phyloP scores from a whole-genome alignment of 2,329 filamentous ascomycete genomes.

The Talaromyces sp. region DNA sequence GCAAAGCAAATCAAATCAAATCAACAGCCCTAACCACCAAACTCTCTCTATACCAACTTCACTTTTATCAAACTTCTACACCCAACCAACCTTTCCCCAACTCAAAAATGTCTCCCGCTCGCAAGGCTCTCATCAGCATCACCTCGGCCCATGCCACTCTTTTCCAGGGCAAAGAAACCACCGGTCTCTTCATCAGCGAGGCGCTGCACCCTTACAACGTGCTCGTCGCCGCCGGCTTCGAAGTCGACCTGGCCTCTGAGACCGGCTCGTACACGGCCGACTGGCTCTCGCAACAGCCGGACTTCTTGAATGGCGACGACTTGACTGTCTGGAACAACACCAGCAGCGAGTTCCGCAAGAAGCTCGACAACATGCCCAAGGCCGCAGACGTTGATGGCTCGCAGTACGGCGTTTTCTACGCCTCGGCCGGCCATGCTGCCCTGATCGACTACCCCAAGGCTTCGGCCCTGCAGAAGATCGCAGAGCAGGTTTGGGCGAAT shows the following conservation, averaged over 20 bases:
- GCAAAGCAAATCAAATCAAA: no score
- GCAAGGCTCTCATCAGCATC: conserved; percentile 37
- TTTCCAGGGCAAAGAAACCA: conserved; percentile 36
- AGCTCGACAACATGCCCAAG: conserved; percentile 39
- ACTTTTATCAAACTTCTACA: background rate
- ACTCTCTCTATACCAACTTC: background rate
- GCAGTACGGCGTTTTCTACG: background rate
- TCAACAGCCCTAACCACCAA: background rate
- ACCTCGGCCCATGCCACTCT: conserved; percentile 39
- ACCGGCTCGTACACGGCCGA: conserved; percentile 40
- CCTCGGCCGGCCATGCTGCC: conserved; percentile 27
- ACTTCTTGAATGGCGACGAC: conserved; percentile 39
- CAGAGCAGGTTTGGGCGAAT: conserved; percentile 33
- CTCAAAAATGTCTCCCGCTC: conserved; percentile 23
- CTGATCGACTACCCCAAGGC: conserved; percentile 44
- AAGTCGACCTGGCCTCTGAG: conserved; percentile 44
- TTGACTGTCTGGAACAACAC: conserved; percentile 34
- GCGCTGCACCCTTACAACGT: conserved; percentile 46
- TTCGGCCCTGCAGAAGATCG: conserved; percentile 35
- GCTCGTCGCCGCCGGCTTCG: conserved; percentile 35
- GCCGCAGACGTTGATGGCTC: conserved; percentile 31
- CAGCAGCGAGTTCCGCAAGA: conserved; percentile 37
- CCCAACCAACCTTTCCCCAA: background rate
- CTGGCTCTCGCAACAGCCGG: conserved; percentile 39
- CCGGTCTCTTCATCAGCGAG: conserved; percentile 43